Evolutionary conservation across 169 alveolate species (phyloP).

Genomic region (Cryptosporidium meleagridis): DNA sequence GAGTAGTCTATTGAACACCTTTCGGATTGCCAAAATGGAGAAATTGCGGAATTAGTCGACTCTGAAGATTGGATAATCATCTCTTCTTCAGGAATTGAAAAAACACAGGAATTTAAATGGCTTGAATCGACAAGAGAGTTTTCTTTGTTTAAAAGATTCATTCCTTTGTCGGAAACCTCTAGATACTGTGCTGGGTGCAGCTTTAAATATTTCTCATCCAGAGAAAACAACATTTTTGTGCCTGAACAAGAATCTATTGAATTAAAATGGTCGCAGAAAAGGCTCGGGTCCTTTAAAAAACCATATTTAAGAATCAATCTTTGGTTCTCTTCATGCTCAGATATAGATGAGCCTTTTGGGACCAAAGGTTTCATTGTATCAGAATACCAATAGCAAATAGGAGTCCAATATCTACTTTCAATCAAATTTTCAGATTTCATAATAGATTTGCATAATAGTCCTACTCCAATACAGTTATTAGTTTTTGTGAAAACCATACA

Average conservation of each 20-base stretch:
- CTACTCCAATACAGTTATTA: constrained; percentile 87
- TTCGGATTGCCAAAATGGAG: constrained; percentile 88
- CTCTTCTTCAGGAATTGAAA: neutral
- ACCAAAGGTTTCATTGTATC: constrained; percentile 48
- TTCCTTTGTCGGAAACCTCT: constrained; percentile 37
- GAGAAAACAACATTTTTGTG: constrained; percentile 19
- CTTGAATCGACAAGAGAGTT: constrained; percentile 11
- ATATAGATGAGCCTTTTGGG: constrained; percentile 21
- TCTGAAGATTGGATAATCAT: constrained; percentile 4
- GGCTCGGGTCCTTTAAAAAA: constrained; percentile 1
- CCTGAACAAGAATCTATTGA: constrained; percentile 19
- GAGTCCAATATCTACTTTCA: constrained; percentile 30
- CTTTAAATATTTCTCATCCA: neutral
- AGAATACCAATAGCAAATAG: constrained; percentile 55
- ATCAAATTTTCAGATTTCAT: constrained; percentile 9
- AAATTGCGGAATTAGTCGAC: constrained; percentile 75
- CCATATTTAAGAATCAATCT: constrained; percentile 25
- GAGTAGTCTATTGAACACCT: constrained; percentile 88
- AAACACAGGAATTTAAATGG: neutral
- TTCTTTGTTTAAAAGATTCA: constrained; percentile 7
- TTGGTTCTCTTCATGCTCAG: constrained; percentile 49
- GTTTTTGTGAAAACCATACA: constrained; percentile 90
- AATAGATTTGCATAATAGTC: constrained; percentile 81
- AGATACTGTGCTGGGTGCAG: constrained; percentile 36
- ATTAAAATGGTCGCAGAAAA: constrained; percentile 17